phyloP scores from a whole-genome alignment of 2,329 filamentous ascomycete species.

The Trichoderma hamatum region DNA sequence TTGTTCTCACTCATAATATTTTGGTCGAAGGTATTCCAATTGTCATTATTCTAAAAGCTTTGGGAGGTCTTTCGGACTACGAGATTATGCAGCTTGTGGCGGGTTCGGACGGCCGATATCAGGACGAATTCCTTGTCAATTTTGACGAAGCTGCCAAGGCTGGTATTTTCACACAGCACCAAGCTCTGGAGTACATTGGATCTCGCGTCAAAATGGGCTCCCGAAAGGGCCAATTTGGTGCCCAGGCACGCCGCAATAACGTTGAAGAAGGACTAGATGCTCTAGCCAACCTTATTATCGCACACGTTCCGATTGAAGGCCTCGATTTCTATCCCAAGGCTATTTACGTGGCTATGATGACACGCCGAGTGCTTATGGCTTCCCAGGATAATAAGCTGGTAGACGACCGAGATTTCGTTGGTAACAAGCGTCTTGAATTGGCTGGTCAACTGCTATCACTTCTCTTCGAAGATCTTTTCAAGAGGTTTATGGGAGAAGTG shows the following conservation, averaged over 20 bases:
- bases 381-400: conserved; percentile 86
- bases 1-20: conserved; percentile 90
- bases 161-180: conserved; percentile 88
- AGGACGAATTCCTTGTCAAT: conserved; percentile 93
- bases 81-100: conserved; percentile 92
- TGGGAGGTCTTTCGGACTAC: conserved; percentile 91
- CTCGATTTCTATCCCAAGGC: conserved; percentile 97
- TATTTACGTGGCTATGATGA: conserved; percentile 96
- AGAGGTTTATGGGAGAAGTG: conserved; percentile 86
- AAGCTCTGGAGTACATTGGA: conserved; percentile 92
- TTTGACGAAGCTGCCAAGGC: conserved; percentile 89
- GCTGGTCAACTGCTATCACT: conserved; percentile 92
- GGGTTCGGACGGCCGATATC: conserved; percentile 83
- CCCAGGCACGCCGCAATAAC: conserved; percentile 70
- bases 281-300: conserved; percentile 88
- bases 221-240: conserved; percentile 58
- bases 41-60: conserved; percentile 87
- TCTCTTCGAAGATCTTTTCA: conserved; percentile 97
- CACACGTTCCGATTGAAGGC: conserved; percentile 88
- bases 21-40: conserved; percentile 93
- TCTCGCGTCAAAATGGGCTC: conserved; percentile 84
- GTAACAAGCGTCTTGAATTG: conserved; percentile 93
- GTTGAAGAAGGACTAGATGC: conserved; percentile 92
- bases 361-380: conserved; percentile 92
- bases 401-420: conserved; percentile 96